phyloP scores from a whole-genome alignment of 345 rosid species.

The Syzygium oleosum region DNA sequence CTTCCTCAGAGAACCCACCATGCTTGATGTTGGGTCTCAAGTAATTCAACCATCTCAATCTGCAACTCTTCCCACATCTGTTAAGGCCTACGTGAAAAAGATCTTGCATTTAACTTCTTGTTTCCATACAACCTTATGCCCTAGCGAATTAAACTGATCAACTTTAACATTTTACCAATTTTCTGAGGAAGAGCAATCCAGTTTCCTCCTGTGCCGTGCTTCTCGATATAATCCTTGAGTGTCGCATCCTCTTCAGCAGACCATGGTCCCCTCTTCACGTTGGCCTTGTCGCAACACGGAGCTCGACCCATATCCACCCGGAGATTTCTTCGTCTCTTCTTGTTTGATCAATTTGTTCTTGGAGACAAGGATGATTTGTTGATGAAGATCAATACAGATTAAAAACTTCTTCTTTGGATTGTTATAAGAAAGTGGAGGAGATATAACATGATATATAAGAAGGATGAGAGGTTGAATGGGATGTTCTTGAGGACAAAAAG shows the following conservation, averaged over 20 bases:
- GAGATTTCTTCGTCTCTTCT: neutral
- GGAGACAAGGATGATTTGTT: conserved; percentile 1
- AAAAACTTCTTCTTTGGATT: neutral
- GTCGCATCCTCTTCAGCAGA: conserved; percentile 91
- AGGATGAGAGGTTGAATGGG: neutral
- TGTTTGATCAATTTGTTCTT: conserved; percentile 2
- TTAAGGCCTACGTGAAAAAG: conserved; percentile 48
- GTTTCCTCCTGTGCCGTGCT: conserved; percentile 84
- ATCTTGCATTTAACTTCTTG: neutral
- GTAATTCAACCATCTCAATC: conserved; percentile 97
- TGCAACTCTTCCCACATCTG: conserved; percentile 99
- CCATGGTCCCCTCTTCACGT: conserved; percentile 97
- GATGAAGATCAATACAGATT: neutral
- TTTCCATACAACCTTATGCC: neutral
- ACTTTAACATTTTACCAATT: conserved; percentile 41
- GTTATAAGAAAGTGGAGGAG: neutral
- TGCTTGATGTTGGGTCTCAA: conserved; percentile 95
- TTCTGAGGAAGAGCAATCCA: conserved; percentile 99
- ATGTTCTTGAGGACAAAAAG: conserved; percentile 23
- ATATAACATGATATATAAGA: conserved; percentile 34
- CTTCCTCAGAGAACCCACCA: conserved; percentile 99
- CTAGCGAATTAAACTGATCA: neutral
- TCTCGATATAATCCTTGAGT: conserved; percentile 84
- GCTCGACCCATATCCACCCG: conserved; percentile 74
- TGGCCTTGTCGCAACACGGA: conserved; percentile 93